Evolutionary conservation across 768 basidiomycete genomes (phyloP), one percentile per base, ranked within the genome.

Genomic region (Boletus subcaerulescens): DNA sequence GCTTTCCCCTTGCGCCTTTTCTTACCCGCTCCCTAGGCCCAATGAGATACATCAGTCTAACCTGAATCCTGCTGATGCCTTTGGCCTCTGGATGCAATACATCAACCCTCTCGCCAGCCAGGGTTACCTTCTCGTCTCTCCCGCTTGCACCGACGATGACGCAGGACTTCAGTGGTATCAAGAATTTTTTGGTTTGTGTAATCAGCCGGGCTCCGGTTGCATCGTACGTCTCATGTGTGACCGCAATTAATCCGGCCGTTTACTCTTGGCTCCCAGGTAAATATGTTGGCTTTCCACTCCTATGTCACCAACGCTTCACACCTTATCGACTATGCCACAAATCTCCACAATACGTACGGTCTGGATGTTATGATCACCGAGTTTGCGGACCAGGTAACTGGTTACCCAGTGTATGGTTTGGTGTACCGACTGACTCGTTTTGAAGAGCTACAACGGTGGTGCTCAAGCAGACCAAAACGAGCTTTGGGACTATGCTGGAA

Each of bases 101-200:
- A 77, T 94, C 52, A 40, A 80, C 11, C 86, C 86, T 45, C 76
- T 90, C 55, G 69, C 75, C 59, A 15, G n/a, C n/a, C 44, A 76
- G 38, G 91, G 90, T 20, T 86, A 85, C 72, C 59, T 56, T 3
- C 73, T 89, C 35, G 68, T 82, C 55, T 78, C 83, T 15, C 91
- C 94, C 26, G 86, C 89, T 18, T 78, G 79, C 52, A 88, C 90
- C 17, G 80, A 82, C 29, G 79, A 78, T 41, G 74, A 80, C 1
- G 61, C 63, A 35, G 92, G 91, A 39, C 65, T 80, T 11, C 29
- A 58, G 0, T 97, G 93, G 93, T 76, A 90, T 70, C 11, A 74
- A 36, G 49, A 78, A 17, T 92, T 91, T 73, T 63, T 85, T 35
- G 18, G 26, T n/a, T 20, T 0, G 62, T 63, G 1, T 89, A 88